phyloP scores from a whole-genome alignment of 257 asterid species.

The Solanum ossicruentum region DNA sequence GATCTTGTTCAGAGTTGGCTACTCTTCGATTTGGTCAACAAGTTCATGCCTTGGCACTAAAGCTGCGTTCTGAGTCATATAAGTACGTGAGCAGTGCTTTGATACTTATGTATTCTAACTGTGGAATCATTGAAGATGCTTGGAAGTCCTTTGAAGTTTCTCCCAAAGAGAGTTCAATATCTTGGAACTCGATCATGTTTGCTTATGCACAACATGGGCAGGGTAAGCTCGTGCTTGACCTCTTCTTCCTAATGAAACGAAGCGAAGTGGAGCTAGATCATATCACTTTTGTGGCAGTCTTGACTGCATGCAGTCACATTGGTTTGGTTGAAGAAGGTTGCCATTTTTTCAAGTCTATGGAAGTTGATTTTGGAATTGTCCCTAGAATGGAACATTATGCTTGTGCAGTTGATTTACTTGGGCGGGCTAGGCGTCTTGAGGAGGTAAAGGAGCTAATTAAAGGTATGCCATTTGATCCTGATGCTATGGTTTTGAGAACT shows the following conservation, averaged over 20 bases:
- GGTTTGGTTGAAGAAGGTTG: constrained; percentile 76
- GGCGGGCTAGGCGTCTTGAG: constrained; percentile 56
- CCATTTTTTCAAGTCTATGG: constrained; percentile 44
- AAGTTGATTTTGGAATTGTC: constrained; percentile 34
- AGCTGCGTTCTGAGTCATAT: constrained; percentile 41
- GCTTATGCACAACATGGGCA: constrained; percentile 85
- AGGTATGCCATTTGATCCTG: constrained; percentile 66
- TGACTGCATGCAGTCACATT: constrained; percentile 82
- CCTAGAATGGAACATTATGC: constrained; percentile 85
- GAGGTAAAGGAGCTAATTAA: constrained; percentile 55
- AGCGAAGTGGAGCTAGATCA: constrained; percentile 55
- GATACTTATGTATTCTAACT: constrained; percentile 74
- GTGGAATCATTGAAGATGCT: constrained; percentile 71
- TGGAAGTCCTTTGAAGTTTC: constrained; percentile 54
- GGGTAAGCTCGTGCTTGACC: constrained; percentile 54
- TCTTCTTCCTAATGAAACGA: constrained; percentile 41
- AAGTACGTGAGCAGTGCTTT: constrained; percentile 64
- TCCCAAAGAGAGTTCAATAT: constrained; percentile 38
- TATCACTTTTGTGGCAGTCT: constrained; percentile 71
- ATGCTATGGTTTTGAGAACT: constrained; percentile 75
- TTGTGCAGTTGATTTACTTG: constrained; percentile 75
- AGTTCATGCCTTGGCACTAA: constrained; percentile 47
- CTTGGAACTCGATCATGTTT: constrained; percentile 81
- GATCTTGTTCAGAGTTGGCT: constrained; percentile 84
- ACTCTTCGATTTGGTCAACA: constrained; percentile 59